phyloP scores from a whole-genome alignment of 129 eudicot genomes.

The Helichrysum umbraculigerum region DNA sequence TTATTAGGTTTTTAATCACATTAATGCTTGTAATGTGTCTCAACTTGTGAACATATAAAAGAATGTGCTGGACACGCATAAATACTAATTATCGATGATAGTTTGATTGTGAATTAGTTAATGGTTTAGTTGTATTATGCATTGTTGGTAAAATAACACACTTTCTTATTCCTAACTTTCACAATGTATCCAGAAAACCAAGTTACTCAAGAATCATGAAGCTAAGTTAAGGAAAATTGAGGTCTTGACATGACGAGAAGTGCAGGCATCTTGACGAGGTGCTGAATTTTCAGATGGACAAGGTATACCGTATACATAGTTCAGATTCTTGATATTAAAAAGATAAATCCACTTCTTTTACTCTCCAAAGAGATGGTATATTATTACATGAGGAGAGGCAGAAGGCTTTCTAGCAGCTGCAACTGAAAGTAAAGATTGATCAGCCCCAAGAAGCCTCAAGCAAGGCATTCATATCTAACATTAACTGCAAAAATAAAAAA shows the following conservation, averaged over 20 bases:
- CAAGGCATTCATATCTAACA: constrained; percentile 45
- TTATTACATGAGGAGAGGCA: constrained; percentile 87
- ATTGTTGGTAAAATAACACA: no score
- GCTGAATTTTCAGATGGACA: constrained; percentile 72
- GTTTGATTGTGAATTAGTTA: no score
- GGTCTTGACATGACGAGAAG: constrained; percentile 81
- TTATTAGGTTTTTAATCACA: no score
- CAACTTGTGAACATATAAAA: no score
- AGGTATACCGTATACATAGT: constrained; percentile 51
- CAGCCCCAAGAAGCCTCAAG: constrained; percentile 77
- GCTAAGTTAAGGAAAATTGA: constrained; percentile 76
- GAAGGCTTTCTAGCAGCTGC: constrained; percentile 77
- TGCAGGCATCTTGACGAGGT: constrained; percentile 87
- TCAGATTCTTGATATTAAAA: background rate
- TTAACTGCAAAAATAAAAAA: constrained; percentile 65
- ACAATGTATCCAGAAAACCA: constrained; percentile 71
- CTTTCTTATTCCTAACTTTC: no score
- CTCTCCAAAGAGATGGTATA: background rate
- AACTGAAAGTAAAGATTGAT: constrained; percentile 82
- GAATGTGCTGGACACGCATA: no score
- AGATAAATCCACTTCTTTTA: constrained; percentile 4
- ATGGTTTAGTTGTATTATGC: no score
- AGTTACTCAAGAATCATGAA: constrained; percentile 67
- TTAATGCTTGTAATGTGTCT: no score
- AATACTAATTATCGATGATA: no score